Base-by-base conservation (phyloP, 2,329 filamentous ascomycete species). In the Verticillium albo-atrum region DNA sequence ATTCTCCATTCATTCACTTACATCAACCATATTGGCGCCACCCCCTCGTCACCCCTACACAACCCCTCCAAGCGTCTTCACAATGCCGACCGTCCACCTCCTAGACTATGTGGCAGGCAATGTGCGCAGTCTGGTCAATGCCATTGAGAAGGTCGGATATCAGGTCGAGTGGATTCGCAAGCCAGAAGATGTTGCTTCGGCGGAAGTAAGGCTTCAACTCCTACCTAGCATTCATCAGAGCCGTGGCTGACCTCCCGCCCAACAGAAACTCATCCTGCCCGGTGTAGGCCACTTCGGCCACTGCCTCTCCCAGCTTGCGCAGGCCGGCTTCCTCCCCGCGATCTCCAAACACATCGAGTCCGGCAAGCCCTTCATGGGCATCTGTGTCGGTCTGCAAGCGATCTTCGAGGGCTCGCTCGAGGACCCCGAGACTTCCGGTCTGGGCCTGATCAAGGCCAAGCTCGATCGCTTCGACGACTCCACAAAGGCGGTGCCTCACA, bases 261-360 rank as follows among this genome's bases (percentile, higher is more conserved):
- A 53, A 9, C 73, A 96, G 89, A 96, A 89, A 84, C 86, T 99
- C 68, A 97, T 99, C 65, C 85, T 99, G 27, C 95, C 95, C 5
- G 95, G 95, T 61, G 95, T 99, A 63, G 95, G 95, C 67, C 94
- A 99, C 81, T 99, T 98, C 70, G 95, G 95, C 62, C 92, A 99
- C 80, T 99, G 95, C 75, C 81, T 98, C 64, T 87, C 86, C 28
- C 92, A 97, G 71, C 87, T 99, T 66, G 81, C 88, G 17, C 83
- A 87, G 50, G 91, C 92, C 37, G 91, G 90, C 64, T 99, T 93
- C 75, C 80, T 94, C 58, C 89, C 91, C 61, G 90, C 92, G 10
- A 89, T 99, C 64, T 86, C 82, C 66, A 82, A 87, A 65, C 92
- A 98, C 77, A 93, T 99, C 68, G 82, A 87, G 57, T 84, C 89